Percentiles rank a stretch among this genome's conserved stretches.
Conservation (phyloP, 108 stramenopile species). For the Pseudonitzschia pungens region DNA sequence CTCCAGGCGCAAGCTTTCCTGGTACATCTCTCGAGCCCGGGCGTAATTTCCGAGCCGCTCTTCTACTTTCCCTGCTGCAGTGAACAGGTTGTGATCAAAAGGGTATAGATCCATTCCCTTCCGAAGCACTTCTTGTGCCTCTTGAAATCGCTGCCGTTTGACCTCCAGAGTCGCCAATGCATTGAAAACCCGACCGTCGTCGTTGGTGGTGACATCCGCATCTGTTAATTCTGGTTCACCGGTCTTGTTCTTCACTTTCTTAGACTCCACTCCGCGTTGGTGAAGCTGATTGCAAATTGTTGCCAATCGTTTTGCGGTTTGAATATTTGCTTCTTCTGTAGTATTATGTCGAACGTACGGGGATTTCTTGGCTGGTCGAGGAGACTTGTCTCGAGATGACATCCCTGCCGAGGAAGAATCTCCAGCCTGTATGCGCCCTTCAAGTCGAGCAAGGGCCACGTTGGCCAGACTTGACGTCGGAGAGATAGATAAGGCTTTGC, state of each 20-base stretch:
- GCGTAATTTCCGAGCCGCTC: slow-evolving; percentile 70
- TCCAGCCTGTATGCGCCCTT: slow-evolving; percentile 36
- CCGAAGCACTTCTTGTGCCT: slow-evolving; percentile 60
- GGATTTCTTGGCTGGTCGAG: slow-evolving; percentile 32
- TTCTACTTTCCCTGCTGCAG: slow-evolving; percentile 84
- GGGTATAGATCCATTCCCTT: slow-evolving; percentile 66
- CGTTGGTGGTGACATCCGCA: neutral
- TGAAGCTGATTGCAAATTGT: slow-evolving; percentile 26
- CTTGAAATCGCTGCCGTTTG: slow-evolving; percentile 42
- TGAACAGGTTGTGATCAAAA: slow-evolving; percentile 59
- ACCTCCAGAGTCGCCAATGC: slow-evolving; percentile 80
- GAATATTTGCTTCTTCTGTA: slow-evolving; percentile 29
- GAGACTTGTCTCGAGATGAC: neutral
- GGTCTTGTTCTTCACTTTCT: slow-evolving; percentile 8
- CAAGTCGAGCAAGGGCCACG: slow-evolving; percentile 75
- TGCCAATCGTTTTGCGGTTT: slow-evolving; percentile 29
- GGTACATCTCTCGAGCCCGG: slow-evolving; percentile 63
- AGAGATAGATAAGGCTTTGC: slow-evolving; percentile 36
- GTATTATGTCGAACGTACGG: neutral
- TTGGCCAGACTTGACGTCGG: slow-evolving; percentile 62
- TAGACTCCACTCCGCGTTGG: slow-evolving; percentile 5
- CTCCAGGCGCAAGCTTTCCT: slow-evolving; percentile 56
- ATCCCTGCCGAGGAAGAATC: slow-evolving; percentile 16
- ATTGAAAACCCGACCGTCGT: slow-evolving; percentile 82
- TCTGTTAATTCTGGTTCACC: neutral